Evolutionary conservation across 2,329 filamentous ascomycete genomes (phyloP).

Genomic region (Nemania sp.): DNA sequence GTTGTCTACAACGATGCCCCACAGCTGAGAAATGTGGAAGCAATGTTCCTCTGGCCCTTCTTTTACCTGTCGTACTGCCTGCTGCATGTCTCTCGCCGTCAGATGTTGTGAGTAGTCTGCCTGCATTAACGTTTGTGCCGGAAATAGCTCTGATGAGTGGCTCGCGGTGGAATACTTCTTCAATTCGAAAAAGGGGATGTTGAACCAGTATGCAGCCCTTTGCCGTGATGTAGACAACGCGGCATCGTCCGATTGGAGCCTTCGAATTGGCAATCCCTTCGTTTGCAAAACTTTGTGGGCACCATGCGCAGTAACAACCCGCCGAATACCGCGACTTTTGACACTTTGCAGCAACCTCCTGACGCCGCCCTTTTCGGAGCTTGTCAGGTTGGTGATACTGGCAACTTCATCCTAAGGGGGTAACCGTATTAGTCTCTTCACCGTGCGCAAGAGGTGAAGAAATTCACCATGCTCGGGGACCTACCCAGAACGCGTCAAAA

Average conservation of each 20-base stretch:
- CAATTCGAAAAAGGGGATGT: slow-evolving; percentile 51
- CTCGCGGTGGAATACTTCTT: slow-evolving; percentile 32
- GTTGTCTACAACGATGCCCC: slow-evolving; percentile 35
- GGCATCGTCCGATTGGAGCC: slow-evolving; percentile 20
- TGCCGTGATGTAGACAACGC: slow-evolving; percentile 2
- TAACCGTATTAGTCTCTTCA: background rate
- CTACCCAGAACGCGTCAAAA: slow-evolving; percentile 48
- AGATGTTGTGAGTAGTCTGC: slow-evolving; percentile 27
- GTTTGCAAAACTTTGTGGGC: slow-evolving; percentile 8
- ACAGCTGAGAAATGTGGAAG: slow-evolving; percentile 33
- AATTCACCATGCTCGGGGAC: background rate
- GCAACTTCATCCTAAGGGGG: slow-evolving; percentile 41
- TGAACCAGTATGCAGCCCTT: slow-evolving; percentile 45
- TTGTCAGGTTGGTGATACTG: slow-evolving; percentile 37
- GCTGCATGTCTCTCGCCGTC: slow-evolving; percentile 28
- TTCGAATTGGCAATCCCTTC: slow-evolving; percentile 5
- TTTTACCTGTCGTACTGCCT: slow-evolving; percentile 27
- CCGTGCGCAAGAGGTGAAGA: background rate
- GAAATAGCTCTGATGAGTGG: slow-evolving; percentile 21
- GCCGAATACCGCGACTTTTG: slow-evolving; percentile 4
- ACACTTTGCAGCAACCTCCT: slow-evolving; percentile 12
- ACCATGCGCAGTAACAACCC: slow-evolving; percentile 4
- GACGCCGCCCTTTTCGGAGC: slow-evolving; percentile 9
- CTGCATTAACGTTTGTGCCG: slow-evolving; percentile 30
- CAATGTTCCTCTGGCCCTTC: slow-evolving; percentile 20